Percentiles rank a stretch among this genome's conserved stretches.
These are phyloP conservation scores for Colletotrichum tanaceti DNA, from an alignment of 2,329 filamentous ascomycete species.

Conservation along the genomic window DNA sequence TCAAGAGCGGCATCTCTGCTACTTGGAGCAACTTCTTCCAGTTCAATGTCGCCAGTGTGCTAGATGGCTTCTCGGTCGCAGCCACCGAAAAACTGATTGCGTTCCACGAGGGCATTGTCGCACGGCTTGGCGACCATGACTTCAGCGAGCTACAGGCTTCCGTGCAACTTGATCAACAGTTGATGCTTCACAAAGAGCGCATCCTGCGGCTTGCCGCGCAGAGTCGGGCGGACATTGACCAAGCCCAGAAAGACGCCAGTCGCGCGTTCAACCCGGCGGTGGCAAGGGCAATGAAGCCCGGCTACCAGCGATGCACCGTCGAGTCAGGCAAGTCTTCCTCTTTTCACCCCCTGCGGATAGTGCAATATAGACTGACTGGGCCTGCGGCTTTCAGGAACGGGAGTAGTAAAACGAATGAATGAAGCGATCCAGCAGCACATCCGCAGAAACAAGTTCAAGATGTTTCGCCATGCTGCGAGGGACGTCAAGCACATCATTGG, in stretches of 20 bases:
- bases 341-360: too few relatives aligned
- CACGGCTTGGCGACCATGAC: neutral
- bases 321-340: neutral
- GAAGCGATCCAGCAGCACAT: neutral
- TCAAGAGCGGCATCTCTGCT: neutral
- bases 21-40: conserved; percentile 9
- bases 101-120: conserved; percentile 1
- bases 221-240: neutral
- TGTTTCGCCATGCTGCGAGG: neutral
- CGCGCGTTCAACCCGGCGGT: neutral
- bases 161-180: neutral
- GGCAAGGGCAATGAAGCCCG: neutral
- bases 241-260: conserved; percentile 19
- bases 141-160: neutral
- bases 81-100: neutral
- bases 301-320: neutral
- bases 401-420: neutral
- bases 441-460: neutral
- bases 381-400: neutral
- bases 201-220: neutral
- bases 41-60: neutral
- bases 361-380: neutral
- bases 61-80: neutral
- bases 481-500: neutral
- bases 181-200: neutral